Percentiles rank a stretch among this genome's conserved stretches.
Evolutionary conservation across 1,284 basidiomycete species (phyloP).

Genomic region (Trichosporon sp.): DNA sequence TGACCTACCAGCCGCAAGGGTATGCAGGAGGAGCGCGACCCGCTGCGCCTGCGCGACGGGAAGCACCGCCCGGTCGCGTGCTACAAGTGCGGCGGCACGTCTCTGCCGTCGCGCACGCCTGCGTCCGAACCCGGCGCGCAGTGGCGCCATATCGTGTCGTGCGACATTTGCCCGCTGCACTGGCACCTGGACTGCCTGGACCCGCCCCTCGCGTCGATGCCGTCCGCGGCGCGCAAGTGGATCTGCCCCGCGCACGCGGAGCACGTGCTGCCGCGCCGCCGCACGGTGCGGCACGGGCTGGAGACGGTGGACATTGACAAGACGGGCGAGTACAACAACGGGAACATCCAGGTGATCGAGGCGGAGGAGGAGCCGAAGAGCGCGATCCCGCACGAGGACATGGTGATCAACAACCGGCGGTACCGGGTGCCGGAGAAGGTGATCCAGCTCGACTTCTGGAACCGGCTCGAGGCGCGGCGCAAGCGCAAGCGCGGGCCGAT

Average conservation of each 20-base stretch:
- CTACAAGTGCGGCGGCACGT: conserved; percentile 79
- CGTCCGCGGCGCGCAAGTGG: conserved; percentile 85
- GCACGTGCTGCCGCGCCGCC: conserved; percentile 66
- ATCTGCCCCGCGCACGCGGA: conserved; percentile 97
- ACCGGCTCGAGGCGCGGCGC: conserved; percentile 27
- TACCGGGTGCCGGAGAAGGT: conserved; percentile 92
- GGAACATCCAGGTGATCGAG: conserved; percentile 82
- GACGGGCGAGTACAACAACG: conserved; percentile 74
- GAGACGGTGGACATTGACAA: conserved; percentile 66
- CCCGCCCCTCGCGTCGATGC: conserved; percentile 82
- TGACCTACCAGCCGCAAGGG: conserved; percentile 68
- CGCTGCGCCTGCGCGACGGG: conserved; percentile 77
- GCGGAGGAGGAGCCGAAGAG: conserved; percentile 53
- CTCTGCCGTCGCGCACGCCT: conserved; percentile 48
- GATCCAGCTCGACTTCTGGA: conserved; percentile 93
- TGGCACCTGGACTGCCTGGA: conserved; percentile 97
- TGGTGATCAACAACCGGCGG: conserved; percentile 59
- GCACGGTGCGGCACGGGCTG: conserved; percentile 66
- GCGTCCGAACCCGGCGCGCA: conserved; percentile 39
- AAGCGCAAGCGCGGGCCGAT: conserved; percentile 49
- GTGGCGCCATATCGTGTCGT: conserved; percentile 68
- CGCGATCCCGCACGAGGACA: conserved; percentile 46
- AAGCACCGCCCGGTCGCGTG: conserved; percentile 78
- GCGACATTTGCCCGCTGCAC: conserved; percentile 90
- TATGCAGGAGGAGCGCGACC: conserved; percentile 84